Base-by-base conservation (phyloP, 495 filamentous ascomycete species). In the Lasiosphaeria miniovina region DNA sequence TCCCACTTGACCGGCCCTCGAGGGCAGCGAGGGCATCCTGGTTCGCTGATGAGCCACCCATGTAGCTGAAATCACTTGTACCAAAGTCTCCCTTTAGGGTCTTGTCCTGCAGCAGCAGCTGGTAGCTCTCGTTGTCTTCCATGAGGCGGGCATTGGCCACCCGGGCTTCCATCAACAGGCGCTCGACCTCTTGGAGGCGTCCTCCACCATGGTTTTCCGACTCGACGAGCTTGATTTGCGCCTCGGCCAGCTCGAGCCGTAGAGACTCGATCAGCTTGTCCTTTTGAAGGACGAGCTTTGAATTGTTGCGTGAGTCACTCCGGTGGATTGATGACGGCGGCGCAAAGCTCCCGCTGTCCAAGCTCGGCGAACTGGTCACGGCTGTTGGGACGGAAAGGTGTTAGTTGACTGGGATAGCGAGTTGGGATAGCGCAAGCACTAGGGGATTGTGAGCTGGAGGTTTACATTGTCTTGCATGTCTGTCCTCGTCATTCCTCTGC, bases 41-140 rank as follows among this genome's bases (percentile, higher is more conserved):
- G 71, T 84, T 83, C 17, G 77, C 71, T 0, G 76, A 24, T 24
- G 24, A 72, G 9, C 75, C 74, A 54, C 71, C 74, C 83, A 96
- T 87, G 72, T 93, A 91, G 65, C 73, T 74, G 60, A 84, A 82
- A 62, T 96, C 90, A 57, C 86, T 86, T 62, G 91, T 90, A 61
- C 85, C 82, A 67, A 96, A 95, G 65, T 97, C 93, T 33, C 94
- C 94, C 62, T 96, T 95, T 43, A 98, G 80, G 0, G 94, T 97
- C 76, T 91, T 90, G 66, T 97, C 91, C 62, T 89, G 89, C 3
- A 98, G 86, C 3, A 98, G 85, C 17, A 98, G 82, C 69, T 98
- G 94, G 69, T 94, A 98, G 71, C 91, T 96, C 70, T 98, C 94
- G 66, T 97, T 97, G 72, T 98, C 94, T 74, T 98, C 94, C 90